These are phyloP conservation scores for Aspergillus tubingensis DNA, from an alignment of 2,329 filamentous ascomycete species.

Conservation along the genomic window DNA sequence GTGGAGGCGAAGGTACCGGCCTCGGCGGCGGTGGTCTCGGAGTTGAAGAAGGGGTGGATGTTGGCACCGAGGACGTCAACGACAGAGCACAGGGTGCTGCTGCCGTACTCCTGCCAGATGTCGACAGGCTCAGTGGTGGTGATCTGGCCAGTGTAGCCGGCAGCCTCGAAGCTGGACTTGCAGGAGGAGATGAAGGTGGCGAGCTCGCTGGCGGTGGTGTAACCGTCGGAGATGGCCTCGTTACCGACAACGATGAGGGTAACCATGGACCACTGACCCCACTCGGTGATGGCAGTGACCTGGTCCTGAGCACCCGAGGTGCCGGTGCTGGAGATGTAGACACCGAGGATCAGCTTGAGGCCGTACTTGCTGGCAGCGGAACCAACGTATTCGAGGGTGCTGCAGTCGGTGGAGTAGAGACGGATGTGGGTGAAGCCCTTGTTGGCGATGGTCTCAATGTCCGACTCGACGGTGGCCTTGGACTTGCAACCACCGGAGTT, in stretches of 20 bases:
- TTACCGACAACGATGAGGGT: constrained; percentile 85
- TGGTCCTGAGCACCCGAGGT: constrained; percentile 69
- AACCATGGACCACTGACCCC: constrained; percentile 74
- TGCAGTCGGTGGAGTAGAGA: constrained; percentile 91
- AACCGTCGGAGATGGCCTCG: constrained; percentile 79
- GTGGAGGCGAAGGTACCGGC: constrained; percentile 75
- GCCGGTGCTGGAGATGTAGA: constrained; percentile 72
- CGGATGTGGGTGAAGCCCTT: constrained; percentile 73
- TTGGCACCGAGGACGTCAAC: constrained; percentile 83
- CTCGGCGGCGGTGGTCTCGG: constrained; percentile 59
- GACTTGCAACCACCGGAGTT: constrained; percentile 63
- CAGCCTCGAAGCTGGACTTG: constrained; percentile 62
- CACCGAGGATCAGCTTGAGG: constrained; percentile 79
- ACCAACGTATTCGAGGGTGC: constrained; percentile 74
- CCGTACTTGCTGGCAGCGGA: constrained; percentile 65
- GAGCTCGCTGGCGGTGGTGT: constrained; percentile 65
- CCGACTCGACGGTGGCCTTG: constrained; percentile 56
- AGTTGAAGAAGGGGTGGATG: constrained; percentile 94
- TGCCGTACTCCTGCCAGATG: constrained; percentile 66
- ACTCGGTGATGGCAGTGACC: constrained; percentile 70
- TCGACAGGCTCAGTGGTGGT: constrained; percentile 86
- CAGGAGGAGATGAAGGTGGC: constrained; percentile 68
- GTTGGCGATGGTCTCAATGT: constrained; percentile 63
- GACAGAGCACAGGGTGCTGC: constrained; percentile 63
- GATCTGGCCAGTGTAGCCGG: constrained; percentile 71